A percentile compares a stretch with the other conserved stretches of the same genome.
Conservation (phyloP, 805 yeast genomes). For the Wickerhamomyces hampshirensis region DNA sequence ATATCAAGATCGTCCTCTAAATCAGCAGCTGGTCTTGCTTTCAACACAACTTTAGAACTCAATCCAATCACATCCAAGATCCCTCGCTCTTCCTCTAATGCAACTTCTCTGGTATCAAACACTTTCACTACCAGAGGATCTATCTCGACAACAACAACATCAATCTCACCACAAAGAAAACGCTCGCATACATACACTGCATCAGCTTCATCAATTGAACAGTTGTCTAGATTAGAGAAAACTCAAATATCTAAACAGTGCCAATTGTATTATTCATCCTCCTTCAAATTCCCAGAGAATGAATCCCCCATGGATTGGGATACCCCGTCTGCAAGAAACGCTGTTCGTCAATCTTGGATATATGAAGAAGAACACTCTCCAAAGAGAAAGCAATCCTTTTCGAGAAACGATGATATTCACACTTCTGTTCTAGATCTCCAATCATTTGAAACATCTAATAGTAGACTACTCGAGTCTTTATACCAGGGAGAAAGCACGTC, state of each 20-base stretch:
- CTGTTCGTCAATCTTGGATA: conserved; percentile 23
- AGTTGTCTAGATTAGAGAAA: conserved; percentile 19
- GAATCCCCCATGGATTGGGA: conserved; percentile 14
- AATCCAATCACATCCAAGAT: conserved; percentile 3
- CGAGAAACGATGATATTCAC: no score
- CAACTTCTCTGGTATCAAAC: conserved; percentile 17
- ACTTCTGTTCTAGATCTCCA: not conserved
- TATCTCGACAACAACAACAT: conserved; percentile 22
- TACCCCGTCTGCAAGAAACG: conserved; percentile 19
- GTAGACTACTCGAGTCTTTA: not conserved
- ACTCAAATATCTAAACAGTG: conserved; percentile 20
- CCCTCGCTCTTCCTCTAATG: conserved; percentile 17
- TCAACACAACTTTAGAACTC: conserved; percentile 17
- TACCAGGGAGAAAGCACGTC: not conserved
- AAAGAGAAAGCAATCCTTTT: no score
- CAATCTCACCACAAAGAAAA: conserved; percentile 11
- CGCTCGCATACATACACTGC: conserved; percentile 10
- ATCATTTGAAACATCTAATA: not conserved
- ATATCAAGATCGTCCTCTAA: not conserved
- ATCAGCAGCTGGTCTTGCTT: conserved; percentile 13
- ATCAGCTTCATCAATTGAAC: conserved; percentile 20
- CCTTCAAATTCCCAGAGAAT: conserved; percentile 3
- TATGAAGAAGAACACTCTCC: conserved; percentile 16
- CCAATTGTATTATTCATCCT: conserved; percentile 9
- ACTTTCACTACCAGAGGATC: conserved; percentile 17